Conservation (phyloP, 1,139 yeast species). For the Meyerozyma carpophila region DNA sequence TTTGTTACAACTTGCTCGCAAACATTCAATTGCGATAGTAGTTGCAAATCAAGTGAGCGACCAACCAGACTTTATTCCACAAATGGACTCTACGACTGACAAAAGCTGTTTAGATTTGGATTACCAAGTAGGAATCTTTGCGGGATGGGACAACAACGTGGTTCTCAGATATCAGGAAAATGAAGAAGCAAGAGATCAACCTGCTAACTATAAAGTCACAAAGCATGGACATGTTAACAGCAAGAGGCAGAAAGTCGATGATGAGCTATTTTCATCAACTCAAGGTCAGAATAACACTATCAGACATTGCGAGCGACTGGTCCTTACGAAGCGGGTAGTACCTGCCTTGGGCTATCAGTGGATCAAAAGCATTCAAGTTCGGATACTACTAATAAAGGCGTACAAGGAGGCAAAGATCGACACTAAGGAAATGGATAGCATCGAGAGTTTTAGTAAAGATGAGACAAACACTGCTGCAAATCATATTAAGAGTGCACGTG, state of each 20-base stretch:
- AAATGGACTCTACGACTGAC: slow-evolving; percentile 13
- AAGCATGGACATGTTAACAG: neutral
- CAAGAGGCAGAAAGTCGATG: neutral
- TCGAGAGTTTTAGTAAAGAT: too few species aligned
- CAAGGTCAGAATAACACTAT: too few species aligned
- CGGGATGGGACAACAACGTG: slow-evolving; percentile 64
- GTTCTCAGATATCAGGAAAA: slow-evolving; percentile 15
- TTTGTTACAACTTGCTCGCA: slow-evolving; percentile 45
- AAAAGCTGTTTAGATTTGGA: slow-evolving; percentile 47
- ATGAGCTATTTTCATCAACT: too few species aligned
- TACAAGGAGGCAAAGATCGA: slow-evolving; percentile 10
- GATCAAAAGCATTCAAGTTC: slow-evolving; percentile 27
- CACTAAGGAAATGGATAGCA: too few species aligned
- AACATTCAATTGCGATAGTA: slow-evolving; percentile 54
- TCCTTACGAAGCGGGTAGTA: slow-evolving; percentile 19
- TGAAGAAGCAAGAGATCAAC: neutral
- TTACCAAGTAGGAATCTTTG: slow-evolving; percentile 65
- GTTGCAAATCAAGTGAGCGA: slow-evolving; percentile 82
- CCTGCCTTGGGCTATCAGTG: slow-evolving; percentile 41
- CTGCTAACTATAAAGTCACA: too few species aligned
- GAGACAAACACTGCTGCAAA: too few species aligned
- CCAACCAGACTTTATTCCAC: slow-evolving; percentile 22
- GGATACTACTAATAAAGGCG: slow-evolving; percentile 29
- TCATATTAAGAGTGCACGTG: too few species aligned
- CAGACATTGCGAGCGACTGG: too few species aligned